Evolutionary conservation across 2,329 filamentous ascomycete genomes (phyloP), one percentile per base, ranked within the genome.

Genomic region (Phoma sp.): DNA sequence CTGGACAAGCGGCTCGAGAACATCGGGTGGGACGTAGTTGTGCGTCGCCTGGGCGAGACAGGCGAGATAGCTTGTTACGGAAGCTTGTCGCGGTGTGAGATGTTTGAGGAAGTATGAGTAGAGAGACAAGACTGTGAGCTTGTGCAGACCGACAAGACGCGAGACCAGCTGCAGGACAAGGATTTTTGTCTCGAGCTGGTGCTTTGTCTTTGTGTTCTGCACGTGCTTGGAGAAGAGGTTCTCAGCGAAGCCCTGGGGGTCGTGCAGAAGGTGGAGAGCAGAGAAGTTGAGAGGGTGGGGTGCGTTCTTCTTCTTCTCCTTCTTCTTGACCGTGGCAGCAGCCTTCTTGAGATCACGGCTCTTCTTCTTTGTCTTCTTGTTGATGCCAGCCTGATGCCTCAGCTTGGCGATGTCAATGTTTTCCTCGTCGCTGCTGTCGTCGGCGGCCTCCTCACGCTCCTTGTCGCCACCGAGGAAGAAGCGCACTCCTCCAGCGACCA

Each of bases 391-490:
- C 75, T 95, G 90, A 75, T 97, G 93, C 72, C 89, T 88, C 51
- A 98, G 78, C 74, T 91, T 90, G 53, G 83, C 86, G 64, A 99
- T 84, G 72, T 98, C 92, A 28, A 89, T 75, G 1, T 87, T 84
- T 34, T 92, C 90, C 34, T 96, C 71, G 62, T 92, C 90, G 69
- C 90, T 93, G 75, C 87, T 91, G 58, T 98, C 93, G 50, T 96
- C 91, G 43, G 77, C 79, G 1, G 91, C 81, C 66, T 97, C 93
- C 74, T 99, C 95, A 62, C 93, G 86, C 77, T 98, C 95, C 75
- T 96, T 93, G 74, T 99, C 95, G 28, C 93, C 93, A 20, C 95
- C 95, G 1, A 99, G 82, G 80, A 99, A 99, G 81, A 98, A 99
- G 20, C 92, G 86, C 12, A 96, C 91, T 37, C 91, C 93, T 14